Conservation (phyloP, 1,284 basidiomycete species). For the Entoloma clypeatum region DNA sequence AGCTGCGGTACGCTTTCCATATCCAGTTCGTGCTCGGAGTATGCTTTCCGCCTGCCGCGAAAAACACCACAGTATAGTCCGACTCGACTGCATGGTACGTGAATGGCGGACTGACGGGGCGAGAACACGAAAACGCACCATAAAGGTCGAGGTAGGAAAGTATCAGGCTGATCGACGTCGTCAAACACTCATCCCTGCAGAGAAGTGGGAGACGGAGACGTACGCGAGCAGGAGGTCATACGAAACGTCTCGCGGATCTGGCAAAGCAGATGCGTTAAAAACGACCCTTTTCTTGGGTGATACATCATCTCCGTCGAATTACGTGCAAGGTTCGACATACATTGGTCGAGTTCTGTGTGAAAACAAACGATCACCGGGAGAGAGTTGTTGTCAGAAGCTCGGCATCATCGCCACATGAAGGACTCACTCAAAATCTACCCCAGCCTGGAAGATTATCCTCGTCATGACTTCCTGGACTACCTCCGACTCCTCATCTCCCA, state of each 20-base stretch:
- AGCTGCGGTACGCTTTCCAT: constrained; percentile 82
- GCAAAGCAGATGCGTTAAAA: constrained; percentile 74
- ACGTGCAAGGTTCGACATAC: constrained; percentile 40
- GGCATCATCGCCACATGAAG: constrained; percentile 10
- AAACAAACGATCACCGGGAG: constrained; percentile 12
- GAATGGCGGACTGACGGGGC: no score
- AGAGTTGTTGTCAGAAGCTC: constrained; percentile 1
- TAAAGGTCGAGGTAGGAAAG: constrained; percentile 75
- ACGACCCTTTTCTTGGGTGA: constrained; percentile 60
- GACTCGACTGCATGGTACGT: constrained; percentile 86
- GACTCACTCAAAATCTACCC: constrained; percentile 84
- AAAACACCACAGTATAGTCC: constrained; percentile 83
- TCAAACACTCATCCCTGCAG: constrained; percentile 6
- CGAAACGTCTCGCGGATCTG: constrained; percentile 70
- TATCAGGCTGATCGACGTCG: constrained; percentile 53
- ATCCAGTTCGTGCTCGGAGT: constrained; percentile 85
- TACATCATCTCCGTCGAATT: constrained; percentile 14
- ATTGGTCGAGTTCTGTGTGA: constrained; percentile 72
- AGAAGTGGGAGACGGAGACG: constrained; percentile 30
- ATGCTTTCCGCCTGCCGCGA: constrained; percentile 74
- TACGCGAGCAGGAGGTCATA: constrained; percentile 77
- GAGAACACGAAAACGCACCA: constrained; percentile 48
- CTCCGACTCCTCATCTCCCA: constrained; percentile 33
- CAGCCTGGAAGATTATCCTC: constrained; percentile 80
- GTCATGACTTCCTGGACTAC: constrained; percentile 62